Conservation (phyloP, 2,329 filamentous ascomycete species). For the Alternaria conjuncta region DNA sequence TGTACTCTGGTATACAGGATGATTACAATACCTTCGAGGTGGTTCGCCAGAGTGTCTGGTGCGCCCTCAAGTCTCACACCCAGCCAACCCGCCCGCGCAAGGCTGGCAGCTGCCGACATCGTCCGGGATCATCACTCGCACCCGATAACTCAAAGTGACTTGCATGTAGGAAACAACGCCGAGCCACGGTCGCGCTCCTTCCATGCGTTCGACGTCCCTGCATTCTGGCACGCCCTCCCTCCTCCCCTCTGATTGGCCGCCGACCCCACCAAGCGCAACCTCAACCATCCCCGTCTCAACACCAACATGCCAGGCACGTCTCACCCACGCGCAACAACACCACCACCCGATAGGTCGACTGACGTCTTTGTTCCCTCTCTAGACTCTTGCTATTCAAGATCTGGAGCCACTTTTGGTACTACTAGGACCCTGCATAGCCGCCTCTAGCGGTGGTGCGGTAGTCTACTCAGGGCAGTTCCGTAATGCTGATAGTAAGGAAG, state of each 20-base stretch:
- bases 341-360: slow-evolving; percentile 39
- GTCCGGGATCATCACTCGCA: slow-evolving; percentile 13
- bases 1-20: background rate
- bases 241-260: slow-evolving; percentile 37
- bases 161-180: slow-evolving; percentile 6
- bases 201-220: slow-evolving; percentile 29
- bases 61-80: background rate
- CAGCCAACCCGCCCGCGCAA: background rate
- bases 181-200: slow-evolving; percentile 1
- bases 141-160: slow-evolving; percentile 1
- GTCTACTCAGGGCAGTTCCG: slow-evolving; percentile 17
- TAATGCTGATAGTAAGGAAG: slow-evolving; percentile 13
- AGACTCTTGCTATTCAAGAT: slow-evolving; percentile 7
- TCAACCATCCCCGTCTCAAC: slow-evolving; percentile 41
- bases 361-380: slow-evolving; percentile 6
- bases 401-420: slow-evolving; percentile 39
- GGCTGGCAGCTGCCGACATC: slow-evolving; percentile 18
- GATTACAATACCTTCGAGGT: background rate
- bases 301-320: slow-evolving; percentile 28
- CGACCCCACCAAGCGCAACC: slow-evolving; percentile 17
- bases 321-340: slow-evolving; percentile 39
- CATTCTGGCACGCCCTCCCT: slow-evolving; percentile 37
- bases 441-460: slow-evolving; percentile 34
- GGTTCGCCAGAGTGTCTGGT: background rate
- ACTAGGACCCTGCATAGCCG: slow-evolving; percentile 41